Evolutionary conservation across 2,329 filamentous ascomycete genomes (phyloP), one percentile per base, ranked within the genome.

Genomic region (Sordariomycetes sp.): DNA sequence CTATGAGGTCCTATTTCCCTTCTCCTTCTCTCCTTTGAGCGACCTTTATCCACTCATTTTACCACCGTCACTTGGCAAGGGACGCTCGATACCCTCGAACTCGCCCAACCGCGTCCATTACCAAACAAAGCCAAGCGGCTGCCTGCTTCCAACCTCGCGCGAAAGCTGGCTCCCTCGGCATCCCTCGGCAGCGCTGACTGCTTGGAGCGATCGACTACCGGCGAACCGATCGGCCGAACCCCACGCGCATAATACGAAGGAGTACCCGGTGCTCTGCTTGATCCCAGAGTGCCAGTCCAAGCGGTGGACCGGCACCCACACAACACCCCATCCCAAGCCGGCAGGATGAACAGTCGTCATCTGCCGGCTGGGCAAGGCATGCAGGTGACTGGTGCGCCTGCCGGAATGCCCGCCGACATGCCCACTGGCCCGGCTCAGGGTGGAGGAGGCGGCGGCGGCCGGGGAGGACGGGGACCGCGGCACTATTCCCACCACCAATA

Each of bases 321-420:
- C 59, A 60, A 60, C 57, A 62, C 53, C 60, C 67, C 65, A 50
- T 71, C 81, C 80, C 79, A 82, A 75, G 81, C 81, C 83, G 84
- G 82, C 82, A 89, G 80, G 85, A 90, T 90, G 86, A 87, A 85
- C 77, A 78, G 78, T 74, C 80, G 78, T 80, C 84, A 87, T 86
- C 83, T 87, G 84, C 83, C 85, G 83, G 84, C 84, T 82, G 86
- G 86, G 80, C 83, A 85, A 74, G 78, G 78, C 71, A 79, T 82
- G 75, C 78, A 76, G 67, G 76, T 74, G 68, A 72, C 68, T 53
- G 73, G 60, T 71, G 75, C 61, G 70, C 69, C 59, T 68, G 70
- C 43, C 64, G 69, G 50, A 59, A 63, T 55, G 66, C 68, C 43
- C 64, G 68, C 50, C 66, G 55, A 57, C 6, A 57, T 57, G 55